Base-by-base conservation (phyloP, 163 green algal genomes). In the Trebouxia gelatinosa region DNA sequence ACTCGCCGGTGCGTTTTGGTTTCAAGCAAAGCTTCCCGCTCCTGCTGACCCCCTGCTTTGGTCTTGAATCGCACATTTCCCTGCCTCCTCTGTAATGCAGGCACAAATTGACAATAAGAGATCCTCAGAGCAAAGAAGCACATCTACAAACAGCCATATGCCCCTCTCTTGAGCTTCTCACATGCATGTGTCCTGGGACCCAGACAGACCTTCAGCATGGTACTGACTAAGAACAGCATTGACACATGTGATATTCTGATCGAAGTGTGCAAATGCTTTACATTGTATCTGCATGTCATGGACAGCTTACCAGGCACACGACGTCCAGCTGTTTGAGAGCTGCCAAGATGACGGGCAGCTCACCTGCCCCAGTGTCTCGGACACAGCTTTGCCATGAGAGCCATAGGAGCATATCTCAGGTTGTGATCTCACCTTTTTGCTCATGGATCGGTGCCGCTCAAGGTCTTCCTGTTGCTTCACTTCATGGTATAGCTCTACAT, bases 1-100 rank as follows among this genome's bases (percentile, higher is more conserved):
- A 82, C 67, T 1, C 86, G 65, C 3, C 93, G 81, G 75, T 96
- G 90, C 64, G 79, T 89, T 31, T 91, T 91, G 16, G 59, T 65
- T 38, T 96, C 88, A 43, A 97, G 84, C 74, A 88, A 84, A 0
- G 85, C 91, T 74, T 96, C 93, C 59, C 81, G 76, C 23, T 85
- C 78, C 48, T 86, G 57, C 32, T 80, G 50, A 6, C 93, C 93
- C 6, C 93, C 93, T 51, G 86, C 85, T 19, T 80, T 77, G 3
- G 74, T 85, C 81, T 93, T 93, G 61, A 83, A 64, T 48, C 92
- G 91, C 34, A 88, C 62, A 2, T 34, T 87, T 6, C 92, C 93
- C 82, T 97, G 86, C 0, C 91, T 78, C 40, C 74, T 66, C 78
- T 67, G 72, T 31, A 51, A 28, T 6, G 28, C 31, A 68, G 59